Percentiles rank a stretch among this genome's conserved stretches.
Evolutionary conservation across 164 flowering plant species (phyloP).

Genomic region (Saururus chinensis): DNA sequence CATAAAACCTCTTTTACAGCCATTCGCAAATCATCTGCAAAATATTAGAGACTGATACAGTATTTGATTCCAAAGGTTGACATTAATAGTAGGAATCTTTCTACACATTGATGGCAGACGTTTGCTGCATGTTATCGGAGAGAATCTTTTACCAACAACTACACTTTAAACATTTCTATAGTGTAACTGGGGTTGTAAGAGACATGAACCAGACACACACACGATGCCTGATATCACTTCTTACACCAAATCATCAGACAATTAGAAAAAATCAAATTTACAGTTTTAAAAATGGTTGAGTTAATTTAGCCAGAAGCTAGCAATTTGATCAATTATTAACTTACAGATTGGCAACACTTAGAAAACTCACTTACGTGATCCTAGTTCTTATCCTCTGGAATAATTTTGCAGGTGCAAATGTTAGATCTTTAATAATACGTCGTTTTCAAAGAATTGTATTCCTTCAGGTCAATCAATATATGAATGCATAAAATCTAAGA

Average conservation of each 20-base stretch:
- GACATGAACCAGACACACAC: neutral
- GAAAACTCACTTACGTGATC: neutral
- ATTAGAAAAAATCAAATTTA: too few relatives aligned
- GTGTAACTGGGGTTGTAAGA: neutral
- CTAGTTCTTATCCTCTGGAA: neutral
- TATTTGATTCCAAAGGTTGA: neutral
- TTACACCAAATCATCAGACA: neutral
- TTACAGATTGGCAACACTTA: too few relatives aligned
- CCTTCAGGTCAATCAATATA: neutral
- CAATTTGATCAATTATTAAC: too few relatives aligned
- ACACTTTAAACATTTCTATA: too few relatives aligned
- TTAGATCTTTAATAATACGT: too few relatives aligned
- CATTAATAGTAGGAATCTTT: too few relatives aligned
- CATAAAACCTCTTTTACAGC: constrained; percentile 89
- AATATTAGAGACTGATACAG: neutral
- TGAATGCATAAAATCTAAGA: neutral
- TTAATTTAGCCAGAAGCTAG: too few relatives aligned
- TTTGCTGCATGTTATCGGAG: too few relatives aligned
- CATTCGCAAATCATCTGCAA: constrained; percentile 76
- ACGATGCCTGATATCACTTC: neutral
- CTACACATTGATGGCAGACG: too few relatives aligned
- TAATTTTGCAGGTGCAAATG: neutral
- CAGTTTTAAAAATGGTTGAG: neutral
- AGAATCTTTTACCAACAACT: too few relatives aligned
- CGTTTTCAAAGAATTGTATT: too few relatives aligned